A percentile compares a stretch with the other conserved stretches of the same genome.
phyloP scores from a whole-genome alignment of 1,139 yeast species.

The Hanseniaspora gamundiae region DNA sequence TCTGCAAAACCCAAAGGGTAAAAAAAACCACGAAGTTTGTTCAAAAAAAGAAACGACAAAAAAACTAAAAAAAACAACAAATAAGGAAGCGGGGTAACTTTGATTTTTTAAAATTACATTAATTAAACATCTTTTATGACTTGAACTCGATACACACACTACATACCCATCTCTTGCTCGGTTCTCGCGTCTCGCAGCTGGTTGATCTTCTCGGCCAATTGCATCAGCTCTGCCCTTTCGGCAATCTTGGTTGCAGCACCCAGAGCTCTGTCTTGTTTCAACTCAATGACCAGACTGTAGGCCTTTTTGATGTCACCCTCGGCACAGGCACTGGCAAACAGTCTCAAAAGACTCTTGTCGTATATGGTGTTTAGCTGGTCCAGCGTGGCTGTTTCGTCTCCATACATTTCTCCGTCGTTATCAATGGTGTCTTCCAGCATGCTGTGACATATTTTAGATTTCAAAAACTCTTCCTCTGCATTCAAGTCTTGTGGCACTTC shows the following conservation, averaged over 20 bases:
- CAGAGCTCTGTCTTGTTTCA: slow-evolving; percentile 67
- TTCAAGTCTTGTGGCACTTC: slow-evolving; percentile 18
- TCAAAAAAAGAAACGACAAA: slow-evolving; percentile 1
- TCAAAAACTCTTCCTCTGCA: slow-evolving; percentile 31
- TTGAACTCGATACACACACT: background rate
- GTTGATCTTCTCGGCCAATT: slow-evolving; percentile 56
- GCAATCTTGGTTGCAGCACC: slow-evolving; percentile 79
- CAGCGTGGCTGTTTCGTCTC: slow-evolving; percentile 36
- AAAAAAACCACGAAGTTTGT: too few species aligned
- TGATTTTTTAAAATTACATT: background rate
- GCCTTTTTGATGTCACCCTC: slow-evolving; percentile 58
- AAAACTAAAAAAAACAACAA: background rate
- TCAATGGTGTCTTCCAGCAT: slow-evolving; percentile 28
- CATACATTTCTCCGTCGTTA: slow-evolving; percentile 30
- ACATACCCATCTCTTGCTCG: slow-evolving; percentile 18
- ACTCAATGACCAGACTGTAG: slow-evolving; percentile 51
- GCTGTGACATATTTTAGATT: slow-evolving; percentile 27
- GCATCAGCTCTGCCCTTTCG: slow-evolving; percentile 56
- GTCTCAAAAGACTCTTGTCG: slow-evolving; percentile 64
- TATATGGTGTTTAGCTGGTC: slow-evolving; percentile 39
- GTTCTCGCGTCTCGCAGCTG: slow-evolving; percentile 49
- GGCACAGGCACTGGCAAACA: slow-evolving; percentile 68
- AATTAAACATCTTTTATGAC: background rate
- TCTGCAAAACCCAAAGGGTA: background rate
- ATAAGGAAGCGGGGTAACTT: background rate